Base-by-base conservation (phyloP, 177 flowering plant genomes). In the Vitis hybrid region DNA sequence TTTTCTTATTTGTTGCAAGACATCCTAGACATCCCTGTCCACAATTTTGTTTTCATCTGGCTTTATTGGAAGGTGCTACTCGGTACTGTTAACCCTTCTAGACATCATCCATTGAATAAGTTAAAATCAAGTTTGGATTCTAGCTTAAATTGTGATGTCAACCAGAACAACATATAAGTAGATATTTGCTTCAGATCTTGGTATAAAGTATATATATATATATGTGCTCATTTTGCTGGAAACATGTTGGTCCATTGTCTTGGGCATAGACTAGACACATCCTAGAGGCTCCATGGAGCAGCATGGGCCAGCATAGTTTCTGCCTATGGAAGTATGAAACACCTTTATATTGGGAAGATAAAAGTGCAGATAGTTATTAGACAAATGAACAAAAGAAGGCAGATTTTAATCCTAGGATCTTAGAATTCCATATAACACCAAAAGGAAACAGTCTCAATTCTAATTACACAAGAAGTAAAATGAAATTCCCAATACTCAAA, bases 401-500 rank as follows among this genome's bases (percentile, higher is more conserved):
- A 57, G 30, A 5, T 57, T 16, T 16, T 18, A 57, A 24, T 54
- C 16, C 56, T 54, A 16, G 56, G 16, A 16, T 54, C 46, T 40
- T 40, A 54, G 16, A 54, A 54, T 54, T 54, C 56, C 56, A 54
- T 16, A 54, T 4, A 54, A 4, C 7, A 54, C 56, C 15, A 54
- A 54, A 14, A 14, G 56, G 56, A 54, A 54, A 16, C 56, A 54
- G 16, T 54, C 7, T 32, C 14, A 35, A 40, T 27, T 27, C 30
- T 27, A 27, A 27, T 27, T 27, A 27, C 30, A 27, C 30, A 27
- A 27, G 30, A 66, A 21, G 11, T 48, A 62, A 11, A 54, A 66
- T 24, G 59, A 24, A 74, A 52, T 59, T 40, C 60, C 64, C 58
- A 74, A 50, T 70, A 74, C 67, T 35, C 70, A 73, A 68, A 67